Conservation (phyloP, 352 stramenopile species). For the Phytophthora colocasiae region DNA sequence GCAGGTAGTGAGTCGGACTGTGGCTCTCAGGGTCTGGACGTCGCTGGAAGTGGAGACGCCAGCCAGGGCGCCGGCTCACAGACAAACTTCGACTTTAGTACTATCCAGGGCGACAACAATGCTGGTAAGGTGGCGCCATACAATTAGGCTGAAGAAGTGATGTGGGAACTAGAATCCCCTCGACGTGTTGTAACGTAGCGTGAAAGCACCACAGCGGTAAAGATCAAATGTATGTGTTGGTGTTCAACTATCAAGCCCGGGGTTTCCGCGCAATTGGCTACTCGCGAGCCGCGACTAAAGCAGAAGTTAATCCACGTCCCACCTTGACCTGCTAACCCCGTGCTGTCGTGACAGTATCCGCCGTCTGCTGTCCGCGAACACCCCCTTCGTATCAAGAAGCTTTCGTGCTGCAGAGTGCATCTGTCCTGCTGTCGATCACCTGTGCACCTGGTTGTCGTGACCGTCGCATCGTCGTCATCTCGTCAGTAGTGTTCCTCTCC, state of each 20-base stretch:
- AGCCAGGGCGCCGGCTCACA: constrained; percentile 13
- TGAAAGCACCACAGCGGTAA: constrained; percentile 8
- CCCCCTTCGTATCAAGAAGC: constrained; percentile 3
- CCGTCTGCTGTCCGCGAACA: constrained; percentile 26
- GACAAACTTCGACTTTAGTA: constrained; percentile 27
- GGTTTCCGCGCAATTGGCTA: background rate
- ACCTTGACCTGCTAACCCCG: background rate
- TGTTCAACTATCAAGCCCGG: background rate
- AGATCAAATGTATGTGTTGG: constrained; percentile 9
- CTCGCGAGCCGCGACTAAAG: background rate
- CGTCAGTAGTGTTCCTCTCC: background rate
- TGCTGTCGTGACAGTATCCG: constrained; percentile 6
- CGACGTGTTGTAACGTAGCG: constrained; percentile 10
- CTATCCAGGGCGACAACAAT: constrained; percentile 11
- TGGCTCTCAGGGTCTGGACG: constrained; percentile 6
- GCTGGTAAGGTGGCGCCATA: constrained; percentile 23
- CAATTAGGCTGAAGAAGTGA: constrained; percentile 9
- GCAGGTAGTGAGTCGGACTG: constrained; percentile 17
- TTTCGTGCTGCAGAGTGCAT: constrained; percentile 4
- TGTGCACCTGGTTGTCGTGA: background rate
- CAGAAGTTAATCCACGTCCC: constrained; percentile 7
- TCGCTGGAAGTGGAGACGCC: constrained; percentile 12
- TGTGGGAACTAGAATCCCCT: background rate
- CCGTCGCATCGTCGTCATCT: constrained; percentile 6
- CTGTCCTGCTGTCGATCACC: background rate